phyloP scores from a whole-genome alignment of 169 alveolate genomes.

The Plasmodium billcollinsi region DNA sequence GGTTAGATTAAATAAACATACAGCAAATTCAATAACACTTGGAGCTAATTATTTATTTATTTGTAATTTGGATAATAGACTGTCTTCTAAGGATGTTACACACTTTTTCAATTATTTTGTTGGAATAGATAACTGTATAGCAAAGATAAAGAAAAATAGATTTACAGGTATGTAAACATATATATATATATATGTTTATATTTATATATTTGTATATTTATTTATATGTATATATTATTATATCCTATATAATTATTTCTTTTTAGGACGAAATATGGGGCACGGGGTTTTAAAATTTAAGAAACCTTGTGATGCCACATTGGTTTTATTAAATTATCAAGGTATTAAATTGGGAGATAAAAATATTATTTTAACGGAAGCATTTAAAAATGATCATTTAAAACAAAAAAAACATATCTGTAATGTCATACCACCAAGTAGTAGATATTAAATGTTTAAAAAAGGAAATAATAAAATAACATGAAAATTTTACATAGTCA shows the following conservation, averaged over 20 bases:
- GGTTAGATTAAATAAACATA: constrained; percentile 38
- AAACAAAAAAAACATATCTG: constrained; percentile 71
- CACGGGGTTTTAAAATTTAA: constrained; percentile 83
- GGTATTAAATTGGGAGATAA: constrained; percentile 84
- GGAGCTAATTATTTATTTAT: constrained; percentile 65
- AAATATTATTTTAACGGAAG: constrained; percentile 81
- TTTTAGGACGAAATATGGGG: constrained; percentile 84
- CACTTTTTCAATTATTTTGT: constrained; percentile 66
- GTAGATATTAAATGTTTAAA: neutral
- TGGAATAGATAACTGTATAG: constrained; percentile 51
- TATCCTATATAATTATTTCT: neutral
- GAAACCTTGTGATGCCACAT: constrained; percentile 85
- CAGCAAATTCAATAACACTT: constrained; percentile 51
- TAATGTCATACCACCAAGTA: constrained; percentile 28
- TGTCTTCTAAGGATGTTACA: constrained; percentile 67
- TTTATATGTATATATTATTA: neutral
- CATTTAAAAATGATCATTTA: constrained; percentile 61
- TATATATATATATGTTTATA: neutral
- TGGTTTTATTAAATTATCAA: constrained; percentile 79
- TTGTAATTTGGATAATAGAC: constrained; percentile 57
- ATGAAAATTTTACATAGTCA: no score
- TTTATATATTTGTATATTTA: neutral
- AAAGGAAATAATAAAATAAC: no score
- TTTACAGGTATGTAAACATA: constrained; percentile 24
- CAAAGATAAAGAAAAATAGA: constrained; percentile 32